Conservation (phyloP, 2,329 filamentous ascomycete species). For the Cadophora malorum region DNA sequence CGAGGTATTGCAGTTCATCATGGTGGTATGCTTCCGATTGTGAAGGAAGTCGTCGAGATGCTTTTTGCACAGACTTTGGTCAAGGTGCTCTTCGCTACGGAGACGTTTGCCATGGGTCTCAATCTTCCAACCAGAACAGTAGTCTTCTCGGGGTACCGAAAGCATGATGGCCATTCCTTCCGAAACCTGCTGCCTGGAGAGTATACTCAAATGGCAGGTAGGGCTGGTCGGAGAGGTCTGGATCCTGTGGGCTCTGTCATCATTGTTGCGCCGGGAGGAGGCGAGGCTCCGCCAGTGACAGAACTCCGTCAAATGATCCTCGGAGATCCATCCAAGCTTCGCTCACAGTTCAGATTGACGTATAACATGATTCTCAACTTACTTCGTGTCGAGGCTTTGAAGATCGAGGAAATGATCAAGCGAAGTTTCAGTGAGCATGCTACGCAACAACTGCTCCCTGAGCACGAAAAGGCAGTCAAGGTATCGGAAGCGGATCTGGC, state of each 20-base stretch:
- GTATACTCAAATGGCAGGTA: conserved; percentile 98
- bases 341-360: conserved; percentile 94
- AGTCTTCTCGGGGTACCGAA: conserved; percentile 95
- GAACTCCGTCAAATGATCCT: conserved; percentile 93
- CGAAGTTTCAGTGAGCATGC: conserved; percentile 98
- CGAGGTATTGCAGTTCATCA: conserved; percentile 96
- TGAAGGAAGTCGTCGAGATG: conserved; percentile 97
- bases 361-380: conserved; percentile 99
- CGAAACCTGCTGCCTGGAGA: conserved; percentile 91
- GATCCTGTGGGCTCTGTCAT: conserved; percentile 95
- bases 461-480: conserved; percentile 95
- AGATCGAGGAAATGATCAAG: conserved; percentile 99
- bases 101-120: conserved; percentile 98
- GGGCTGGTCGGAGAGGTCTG: conserved; percentile 89
- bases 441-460: conserved; percentile 89
- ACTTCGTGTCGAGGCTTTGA: conserved; percentile 91
- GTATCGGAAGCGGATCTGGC: conserved; percentile 89
- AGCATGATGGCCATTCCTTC: conserved; percentile 93
- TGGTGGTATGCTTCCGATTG: conserved; percentile 90
- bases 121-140: conserved; percentile 96
- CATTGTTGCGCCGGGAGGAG: conserved; percentile 80
- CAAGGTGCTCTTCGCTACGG: conserved; percentile 95
- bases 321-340: conserved; percentile 91
- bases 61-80: conserved; percentile 94
- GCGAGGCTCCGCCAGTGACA: conserved; percentile 85